Evolutionary conservation across 805 yeast genomes (phyloP), one percentile per base, ranked within the genome.

Genomic region (Wickerhamomyces bisporus): DNA sequence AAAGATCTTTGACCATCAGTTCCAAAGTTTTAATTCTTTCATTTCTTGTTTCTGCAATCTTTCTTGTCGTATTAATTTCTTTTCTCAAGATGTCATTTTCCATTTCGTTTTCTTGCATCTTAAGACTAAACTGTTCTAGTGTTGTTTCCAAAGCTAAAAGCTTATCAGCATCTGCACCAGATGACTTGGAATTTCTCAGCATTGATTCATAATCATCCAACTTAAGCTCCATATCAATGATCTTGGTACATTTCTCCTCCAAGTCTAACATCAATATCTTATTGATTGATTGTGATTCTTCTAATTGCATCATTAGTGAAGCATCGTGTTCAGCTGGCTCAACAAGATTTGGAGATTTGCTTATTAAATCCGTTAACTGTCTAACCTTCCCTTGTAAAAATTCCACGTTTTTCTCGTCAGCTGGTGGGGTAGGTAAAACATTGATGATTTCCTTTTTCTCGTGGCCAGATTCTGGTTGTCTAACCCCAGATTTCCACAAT

Each of bases 41-140:
- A 41, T 74, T 75, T 38, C 86, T 69, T 14, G 75, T 61, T 15
- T 73, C 79, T 23, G 81, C 70, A 41, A 81, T 68, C 44, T 74
- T 70, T 41, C 75, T 75, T 28, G 77, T 65, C 4, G 77, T 64
- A 20, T 65, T 64, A 15, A 81, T 62, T 47, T 81, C 86, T 47
- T 69, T 75, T 35, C 74, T 66, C 25, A 83, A 59, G 35, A 71
- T 64, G 23, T 67, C 60, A 52, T 83, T 83, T 52, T 79, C 81
- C n/a, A 66, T 57, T 43, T 79, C 81, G 24, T 81, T 70, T 42
- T 81, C 84, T 35, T 68, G 68, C 38, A 82, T 68, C 39, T 79
- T 79, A n/a, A 62, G 65, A 15, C 74, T 68, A 43, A 83, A 68
- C 43, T 71, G 79, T 31, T 71, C 72, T 15, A 83, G 59, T 1